Base-by-base conservation (phyloP, 345 rosid genomes). In the Sisymbrium irio region DNA sequence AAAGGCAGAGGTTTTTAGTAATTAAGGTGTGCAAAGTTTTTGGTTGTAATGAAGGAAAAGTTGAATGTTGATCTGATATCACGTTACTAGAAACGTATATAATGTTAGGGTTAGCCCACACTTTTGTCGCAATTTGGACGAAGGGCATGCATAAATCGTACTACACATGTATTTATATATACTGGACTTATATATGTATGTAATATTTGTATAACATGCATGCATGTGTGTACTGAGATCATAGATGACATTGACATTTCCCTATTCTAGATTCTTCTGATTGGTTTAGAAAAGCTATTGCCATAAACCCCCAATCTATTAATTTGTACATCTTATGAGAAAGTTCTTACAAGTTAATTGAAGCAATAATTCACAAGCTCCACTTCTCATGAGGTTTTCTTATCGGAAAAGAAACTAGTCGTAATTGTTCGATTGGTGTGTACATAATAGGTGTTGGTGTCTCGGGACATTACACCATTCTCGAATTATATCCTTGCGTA, bases 231-330 rank as follows among this genome's bases (percentile, higher is more conserved):
- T 75, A 78, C 75, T 67, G 69, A 35, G 51, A 64, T 73, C 71
- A 62, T 75, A 39, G 64, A 65, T 78, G 85, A 81, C 71, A 77
- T 67, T 76, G 87, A 80, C 81, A 62, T 77, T 77, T 54, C 62
- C 72, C 82, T 72, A 18, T 67, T 62, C 37, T 59, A 54, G 60
- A 57, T 36, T 56, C 30, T 61, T 65, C 64, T 67, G 47, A 67
- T 47, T 69, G 64, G 65, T 33, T 61, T 64, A 36, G 47, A 25
- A 47, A 65, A 66, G 35, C 51, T 65, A 36, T 36, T 65, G 58
- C 65, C 50, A 65, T 46, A 73, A 44, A 25, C 30, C 39, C 45
- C 70, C 56, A 68, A 62, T 61, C 35, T 54, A 51, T 59, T 19
- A 19, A 47, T 47, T 67, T 67, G 65, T 69, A 55, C 40, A 36